Percentiles rank a stretch among this genome's conserved stretches.
These are phyloP conservation scores for Annona squamosa DNA, from an alignment of 164 flowering plant species.

Conservation along the genomic window DNA sequence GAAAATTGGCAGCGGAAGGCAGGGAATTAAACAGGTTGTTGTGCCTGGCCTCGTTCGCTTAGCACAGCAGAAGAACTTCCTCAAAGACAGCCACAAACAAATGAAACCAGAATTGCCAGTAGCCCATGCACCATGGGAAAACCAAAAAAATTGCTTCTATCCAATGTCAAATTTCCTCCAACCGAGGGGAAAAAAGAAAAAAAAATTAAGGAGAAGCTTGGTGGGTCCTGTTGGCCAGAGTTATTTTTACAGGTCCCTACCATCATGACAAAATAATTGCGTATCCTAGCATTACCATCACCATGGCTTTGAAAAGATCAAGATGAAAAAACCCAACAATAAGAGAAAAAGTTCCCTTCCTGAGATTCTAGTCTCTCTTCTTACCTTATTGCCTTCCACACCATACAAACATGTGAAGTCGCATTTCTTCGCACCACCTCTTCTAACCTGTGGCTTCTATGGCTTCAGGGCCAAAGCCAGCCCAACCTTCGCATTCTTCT, in stretches of 20 bases:
- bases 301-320: neutral
- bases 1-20: too few species aligned
- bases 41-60: neutral
- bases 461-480: constrained; percentile 74
- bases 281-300: neutral
- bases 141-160: neutral
- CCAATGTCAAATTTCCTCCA: neutral
- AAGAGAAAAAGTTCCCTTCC: constrained; percentile 1
- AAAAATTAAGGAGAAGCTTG: neutral
- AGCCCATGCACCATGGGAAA: neutral
- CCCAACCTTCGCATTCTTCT: constrained; percentile 77
- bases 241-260: constrained; percentile 2
- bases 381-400: constrained; percentile 26
- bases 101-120: neutral
- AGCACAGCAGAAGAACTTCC: neutral
- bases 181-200: neutral
- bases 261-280: constrained; percentile 12
- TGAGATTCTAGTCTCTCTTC: neutral
- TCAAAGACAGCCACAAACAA: neutral
- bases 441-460: constrained; percentile 12
- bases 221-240: neutral
- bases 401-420: constrained; percentile 2
- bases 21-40: too few species aligned
- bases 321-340: neutral
- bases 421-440: neutral